Base-by-base conservation (phyloP, 805 yeast genomes). In the Cyberlindnera meyerae region DNA sequence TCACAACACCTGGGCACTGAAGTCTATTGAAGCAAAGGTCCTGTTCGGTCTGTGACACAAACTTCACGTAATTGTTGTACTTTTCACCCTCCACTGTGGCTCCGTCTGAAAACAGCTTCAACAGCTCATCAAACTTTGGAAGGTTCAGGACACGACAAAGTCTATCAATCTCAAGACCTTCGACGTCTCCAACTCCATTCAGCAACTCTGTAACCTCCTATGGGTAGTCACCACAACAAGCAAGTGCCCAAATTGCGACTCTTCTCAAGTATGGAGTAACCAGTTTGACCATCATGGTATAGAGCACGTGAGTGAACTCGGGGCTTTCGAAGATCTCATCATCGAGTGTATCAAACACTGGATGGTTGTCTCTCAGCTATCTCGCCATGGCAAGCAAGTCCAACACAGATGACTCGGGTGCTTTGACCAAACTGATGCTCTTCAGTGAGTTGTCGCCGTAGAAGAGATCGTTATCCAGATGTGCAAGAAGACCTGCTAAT, bases 1-100 rank as follows among this genome's bases (percentile, higher is more conserved):
- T 66, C n/a, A 81, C 61, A 3, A 71, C 52, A 0, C 84, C 84
- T 0, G 95, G 93, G 48, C 76, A 86, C 26, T 74, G 77, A 15
- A 82, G 40, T 8, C 47, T 42, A 4, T 41, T 22, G 39, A 49
- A 53, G 3, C 17, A 16, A 16, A 53, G 17, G 1, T 47, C 52
- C 24, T 49, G 42, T 18, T 49, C 52, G 4, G 58, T 52, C 1
- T 42, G 37, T 14, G 48, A 44, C 14, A 53, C 34, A 15, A 45
- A 48, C 16, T 32, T 32, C 11, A 42, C 24, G 34, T 49, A 42
- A 28, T 54, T 16, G 18, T 37, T 3, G 40, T 44, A 49, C 24
- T 44, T 49, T 4, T 25, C 5, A 3, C 29, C 24, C 39, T 65
- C 74, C 40, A 50, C n/a, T 51, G 2, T 59, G 32, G 3, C 18